Evolutionary conservation across 345 rosid species (phyloP), one percentile per base, ranked within the genome.

Genomic region (Ailanthus altissimus): DNA sequence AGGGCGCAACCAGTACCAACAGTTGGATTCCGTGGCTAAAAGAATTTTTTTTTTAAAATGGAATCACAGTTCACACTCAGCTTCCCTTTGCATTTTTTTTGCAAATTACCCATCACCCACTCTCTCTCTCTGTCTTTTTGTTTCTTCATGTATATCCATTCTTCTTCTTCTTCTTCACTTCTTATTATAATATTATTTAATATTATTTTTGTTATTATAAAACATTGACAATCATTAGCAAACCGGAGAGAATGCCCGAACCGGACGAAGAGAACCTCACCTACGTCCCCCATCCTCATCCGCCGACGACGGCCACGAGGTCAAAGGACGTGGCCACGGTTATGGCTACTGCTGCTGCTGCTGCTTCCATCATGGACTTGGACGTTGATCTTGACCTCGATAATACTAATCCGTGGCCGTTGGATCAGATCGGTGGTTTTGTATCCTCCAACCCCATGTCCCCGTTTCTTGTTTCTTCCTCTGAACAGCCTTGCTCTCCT

Each of bases 401-500:
- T 43, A 61, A 32, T 32, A 32, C 3, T 32, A 32, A 54, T 53
- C 75, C 96, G 0, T 95, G 97, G 97, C 89, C 97, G 70, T 84
- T 89, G 84, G 98, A 93, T 85, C 97, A 89, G 85, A 81, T 88
- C 80, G 79, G 87, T 80, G 79, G 87, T 20, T 84, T 83, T 38
- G 68, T 74, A 56, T 78, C 91, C 15, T 78, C 91, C 15, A 87
- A 82, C 59, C 93, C 90, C 72, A 76, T 82, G 82, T 93, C 97
- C 61, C 93, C 97, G 0, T 68, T 85, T 56, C 43, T 88, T 77
- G 16, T 84, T 28, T 83, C 97, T 11, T 77, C 92, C 47, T 73
- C 93, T 28, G 97, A 91, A 40, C 94, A 80, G 68, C 97, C 98
- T 66, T 83, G 85, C 81, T 93, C 99, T 59, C 98, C 99, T 83